Evolutionary conservation across 2,329 filamentous ascomycete species (phyloP), one percentile per base, ranked within the genome.

Genomic region (Rhexocercosporidium sp.): DNA sequence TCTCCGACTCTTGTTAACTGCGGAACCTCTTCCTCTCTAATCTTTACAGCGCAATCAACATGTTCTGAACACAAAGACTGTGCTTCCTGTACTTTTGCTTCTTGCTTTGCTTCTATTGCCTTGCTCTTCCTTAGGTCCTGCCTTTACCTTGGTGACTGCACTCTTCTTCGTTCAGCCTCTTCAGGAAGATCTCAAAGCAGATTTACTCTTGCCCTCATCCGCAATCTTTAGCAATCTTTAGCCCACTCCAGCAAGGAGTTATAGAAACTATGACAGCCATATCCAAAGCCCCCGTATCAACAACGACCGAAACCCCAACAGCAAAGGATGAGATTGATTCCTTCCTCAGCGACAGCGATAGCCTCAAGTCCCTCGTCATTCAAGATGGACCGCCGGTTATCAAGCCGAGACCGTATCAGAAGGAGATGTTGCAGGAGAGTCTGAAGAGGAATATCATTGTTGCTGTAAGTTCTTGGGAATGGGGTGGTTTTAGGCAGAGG

Each of bases 351-450:
- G 66, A 68, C 27, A 53, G 51, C 37, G 60, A 29, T n/a, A 64
- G 60, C 49, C 22, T 44, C n/a, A 31, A 27, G 56, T 60, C 57
- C 16, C 39, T 65, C 9, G 14, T 51, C 6, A 22, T 66, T 9
- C 41, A 65, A 25, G 64, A 66, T 64, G 64, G 37, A n/a, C 22
- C 56, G 37, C 57, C 64, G n/a, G 57, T 64, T 2, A 60, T 75
- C 47, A 76, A 69, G 27, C 70, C 75, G 1, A 73, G 71, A 49
- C 68, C 73, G 12, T 95, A 94, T 73, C 92, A 95, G 78, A 75
- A 86, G 22, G 92, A 94, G 79, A 94, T 95, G 92, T 82, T 92
- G 62, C 84, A 90, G 66, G 84, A 86, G 74, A 93, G 90, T 73
- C 81, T 92, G 73, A 83, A 85, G 68, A 81, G 84, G 56, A 94